A percentile compares a stretch with the other conserved stretches of the same genome.
Evolutionary conservation across 129 eudicot genomes (phyloP).

Genomic region (Mikania micrantha): DNA sequence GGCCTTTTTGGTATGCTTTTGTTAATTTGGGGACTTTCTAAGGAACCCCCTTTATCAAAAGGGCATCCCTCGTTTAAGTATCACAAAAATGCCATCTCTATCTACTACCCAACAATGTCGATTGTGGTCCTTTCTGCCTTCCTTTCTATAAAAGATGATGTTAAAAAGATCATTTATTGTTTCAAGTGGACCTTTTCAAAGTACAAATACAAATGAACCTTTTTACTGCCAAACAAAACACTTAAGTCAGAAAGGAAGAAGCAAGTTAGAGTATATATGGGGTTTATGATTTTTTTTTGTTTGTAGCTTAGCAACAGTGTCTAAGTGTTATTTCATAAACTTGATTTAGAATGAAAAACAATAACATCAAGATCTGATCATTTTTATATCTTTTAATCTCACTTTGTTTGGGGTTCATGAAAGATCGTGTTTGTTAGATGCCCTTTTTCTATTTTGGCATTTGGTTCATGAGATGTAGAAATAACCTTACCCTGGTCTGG

Average conservation of each 20-base stretch:
- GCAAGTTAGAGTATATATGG: not conserved
- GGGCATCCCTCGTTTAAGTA: not conserved
- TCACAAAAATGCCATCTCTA: slow-evolving; percentile 19
- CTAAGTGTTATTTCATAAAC: not conserved
- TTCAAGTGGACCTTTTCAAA: slow-evolving; percentile 32
- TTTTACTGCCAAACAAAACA: slow-evolving; percentile 9
- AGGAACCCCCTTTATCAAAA: slow-evolving; percentile 15
- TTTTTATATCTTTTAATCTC: not conserved
- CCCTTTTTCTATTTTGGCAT: not conserved
- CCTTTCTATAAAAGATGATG: slow-evolving; percentile 41
- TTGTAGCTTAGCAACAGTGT: slow-evolving; percentile 11
- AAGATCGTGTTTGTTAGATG: not conserved
- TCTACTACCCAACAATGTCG: slow-evolving; percentile 38
- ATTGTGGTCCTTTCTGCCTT: slow-evolving; percentile 40
- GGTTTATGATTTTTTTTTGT: slow-evolving; percentile 1
- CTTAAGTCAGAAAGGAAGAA: slow-evolving; percentile 9
- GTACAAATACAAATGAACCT: slow-evolving; percentile 36
- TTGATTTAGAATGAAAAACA: not conserved
- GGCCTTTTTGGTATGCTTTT: slow-evolving; percentile 50
- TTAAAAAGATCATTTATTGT: slow-evolving; percentile 35
- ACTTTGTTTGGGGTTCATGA: not conserved
- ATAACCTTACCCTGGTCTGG: not conserved
- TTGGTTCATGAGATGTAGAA: not conserved
- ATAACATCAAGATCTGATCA: not conserved
- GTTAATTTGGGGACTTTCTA: slow-evolving; percentile 43